Conservation (phyloP, 2,329 filamentous ascomycete species). For the Hypoxylon sp. region DNA sequence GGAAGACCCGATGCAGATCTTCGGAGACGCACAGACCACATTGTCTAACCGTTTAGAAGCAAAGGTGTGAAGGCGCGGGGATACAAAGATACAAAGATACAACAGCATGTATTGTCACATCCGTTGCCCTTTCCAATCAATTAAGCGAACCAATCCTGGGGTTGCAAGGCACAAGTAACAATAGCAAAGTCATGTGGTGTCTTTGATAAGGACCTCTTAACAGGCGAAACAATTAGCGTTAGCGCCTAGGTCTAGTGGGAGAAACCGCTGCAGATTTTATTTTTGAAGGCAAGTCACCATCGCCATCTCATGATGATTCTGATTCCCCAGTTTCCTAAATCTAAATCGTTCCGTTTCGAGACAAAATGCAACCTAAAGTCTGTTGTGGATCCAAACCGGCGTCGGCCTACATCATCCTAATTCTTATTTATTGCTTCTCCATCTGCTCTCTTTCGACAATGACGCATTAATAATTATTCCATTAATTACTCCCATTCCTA, state of each 20-base stretch:
- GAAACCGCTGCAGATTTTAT: slow-evolving; percentile 17
- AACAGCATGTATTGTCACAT: not conserved
- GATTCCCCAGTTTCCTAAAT: not conserved
- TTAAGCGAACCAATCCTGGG: slow-evolving; percentile 24
- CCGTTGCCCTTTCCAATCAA: slow-evolving; percentile 13
- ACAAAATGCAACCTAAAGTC: slow-evolving; percentile 21
- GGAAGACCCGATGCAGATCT: too few relatives aligned
- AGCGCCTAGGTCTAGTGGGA: slow-evolving; percentile 5
- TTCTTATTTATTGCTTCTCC: slow-evolving; percentile 11
- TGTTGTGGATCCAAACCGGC: slow-evolving; percentile 5
- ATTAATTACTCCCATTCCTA: slow-evolving; percentile 1
- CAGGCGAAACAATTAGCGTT: too few relatives aligned
- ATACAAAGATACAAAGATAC: not conserved
- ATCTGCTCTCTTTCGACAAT: slow-evolving; percentile 13
- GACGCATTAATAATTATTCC: slow-evolving; percentile 8
- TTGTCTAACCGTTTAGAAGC: too few relatives aligned
- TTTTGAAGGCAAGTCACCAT: slow-evolving; percentile 4
- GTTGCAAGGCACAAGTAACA: too few relatives aligned
- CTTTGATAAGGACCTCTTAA: too few relatives aligned
- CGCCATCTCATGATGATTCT: slow-evolving; percentile 10
- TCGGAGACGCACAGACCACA: too few relatives aligned
- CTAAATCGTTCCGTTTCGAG: slow-evolving; percentile 3
- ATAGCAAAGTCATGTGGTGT: slow-evolving; percentile 16
- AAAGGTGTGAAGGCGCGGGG: too few relatives aligned
- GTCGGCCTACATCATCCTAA: slow-evolving; percentile 13